These are phyloP conservation scores for Trichoderma asperellum DNA, from an alignment of 2,329 filamentous ascomycete species.

Conservation along the genomic window DNA sequence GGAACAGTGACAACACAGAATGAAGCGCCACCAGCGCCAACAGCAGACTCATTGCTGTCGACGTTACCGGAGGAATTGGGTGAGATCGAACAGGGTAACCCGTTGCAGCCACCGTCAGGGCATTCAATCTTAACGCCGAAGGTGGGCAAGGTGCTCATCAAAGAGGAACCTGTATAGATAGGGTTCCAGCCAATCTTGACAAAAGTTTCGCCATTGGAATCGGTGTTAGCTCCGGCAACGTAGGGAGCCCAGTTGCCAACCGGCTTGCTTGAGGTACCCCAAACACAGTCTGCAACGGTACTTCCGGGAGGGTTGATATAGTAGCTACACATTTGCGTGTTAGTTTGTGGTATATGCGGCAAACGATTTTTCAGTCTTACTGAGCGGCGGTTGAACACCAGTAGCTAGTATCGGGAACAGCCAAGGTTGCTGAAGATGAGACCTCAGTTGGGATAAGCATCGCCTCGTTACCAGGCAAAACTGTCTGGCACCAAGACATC, in stretches of 20 bases:
- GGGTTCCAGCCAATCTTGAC: constrained; percentile 80
- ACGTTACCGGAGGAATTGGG: constrained; percentile 64
- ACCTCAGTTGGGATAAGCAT: constrained; percentile 83
- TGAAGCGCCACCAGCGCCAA: constrained; percentile 67
- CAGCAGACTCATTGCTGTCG: constrained; percentile 55
- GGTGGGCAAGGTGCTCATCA: constrained; percentile 61
- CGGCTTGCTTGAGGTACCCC: constrained; percentile 66
- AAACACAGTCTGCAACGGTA: constrained; percentile 66
- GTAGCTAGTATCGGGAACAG: constrained; percentile 71
- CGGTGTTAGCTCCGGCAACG: constrained; percentile 75
- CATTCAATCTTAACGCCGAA: constrained; percentile 75
- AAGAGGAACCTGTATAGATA: constrained; percentile 63
- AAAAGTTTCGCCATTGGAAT: constrained; percentile 66
- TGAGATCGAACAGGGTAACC: constrained; percentile 74
- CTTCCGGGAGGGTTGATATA: constrained; percentile 79
- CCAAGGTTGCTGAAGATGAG: constrained; percentile 58
- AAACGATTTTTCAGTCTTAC: constrained; percentile 50
- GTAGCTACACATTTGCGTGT: constrained; percentile 53
- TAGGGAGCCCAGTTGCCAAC: constrained; percentile 79
- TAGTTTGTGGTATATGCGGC: not conserved
- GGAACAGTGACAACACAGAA: constrained; percentile 80
- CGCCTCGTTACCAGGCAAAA: constrained; percentile 76
- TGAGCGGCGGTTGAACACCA: constrained; percentile 76
- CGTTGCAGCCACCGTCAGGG: constrained; percentile 66
- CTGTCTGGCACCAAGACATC: constrained; percentile 78